phyloP scores from a whole-genome alignment of 2,329 filamentous ascomycete species.

The Botrytis cinerea region DNA sequence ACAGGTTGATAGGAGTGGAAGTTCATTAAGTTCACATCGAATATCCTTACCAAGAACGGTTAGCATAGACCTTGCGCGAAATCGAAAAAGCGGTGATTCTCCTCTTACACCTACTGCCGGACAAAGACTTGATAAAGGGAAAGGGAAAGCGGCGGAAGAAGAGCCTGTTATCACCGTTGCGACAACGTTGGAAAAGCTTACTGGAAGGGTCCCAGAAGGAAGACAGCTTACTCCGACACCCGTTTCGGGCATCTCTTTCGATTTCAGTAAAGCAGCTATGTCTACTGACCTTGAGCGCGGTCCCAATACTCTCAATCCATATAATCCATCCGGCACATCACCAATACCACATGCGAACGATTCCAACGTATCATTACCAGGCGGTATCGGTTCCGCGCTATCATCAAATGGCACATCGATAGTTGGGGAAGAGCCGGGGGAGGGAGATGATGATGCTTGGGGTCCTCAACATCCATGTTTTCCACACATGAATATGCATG shows the following conservation, averaged over 20 bases:
- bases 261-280: slow-evolving; percentile 36
- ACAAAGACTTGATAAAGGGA: slow-evolving; percentile 37
- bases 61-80: slow-evolving; percentile 38
- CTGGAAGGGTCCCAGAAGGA: slow-evolving; percentile 25
- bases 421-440: slow-evolving; percentile 42
- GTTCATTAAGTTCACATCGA: slow-evolving; percentile 37
- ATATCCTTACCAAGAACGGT: slow-evolving; percentile 41
- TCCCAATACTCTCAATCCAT: slow-evolving; percentile 32
- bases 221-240: slow-evolving; percentile 22
- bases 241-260: slow-evolving; percentile 33
- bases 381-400: slow-evolving; percentile 39
- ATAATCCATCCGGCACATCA: slow-evolving; percentile 33
- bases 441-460: slow-evolving; percentile 72
- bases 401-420: slow-evolving; percentile 43
- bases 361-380: slow-evolving; percentile 34
- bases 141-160: slow-evolving; percentile 35
- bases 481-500: slow-evolving; percentile 90
- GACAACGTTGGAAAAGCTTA: slow-evolving; percentile 16
- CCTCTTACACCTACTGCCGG: slow-evolving; percentile 24
- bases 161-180: slow-evolving; percentile 18
- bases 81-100: slow-evolving; percentile 37
- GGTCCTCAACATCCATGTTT: slow-evolving; percentile 92
- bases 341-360: slow-evolving; percentile 29
- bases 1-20: slow-evolving; percentile 49
- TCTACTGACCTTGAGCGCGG: slow-evolving; percentile 41